Evolutionary conservation across 2,329 filamentous ascomycete genomes (phyloP).

Genomic region (Zalaria sp.): DNA sequence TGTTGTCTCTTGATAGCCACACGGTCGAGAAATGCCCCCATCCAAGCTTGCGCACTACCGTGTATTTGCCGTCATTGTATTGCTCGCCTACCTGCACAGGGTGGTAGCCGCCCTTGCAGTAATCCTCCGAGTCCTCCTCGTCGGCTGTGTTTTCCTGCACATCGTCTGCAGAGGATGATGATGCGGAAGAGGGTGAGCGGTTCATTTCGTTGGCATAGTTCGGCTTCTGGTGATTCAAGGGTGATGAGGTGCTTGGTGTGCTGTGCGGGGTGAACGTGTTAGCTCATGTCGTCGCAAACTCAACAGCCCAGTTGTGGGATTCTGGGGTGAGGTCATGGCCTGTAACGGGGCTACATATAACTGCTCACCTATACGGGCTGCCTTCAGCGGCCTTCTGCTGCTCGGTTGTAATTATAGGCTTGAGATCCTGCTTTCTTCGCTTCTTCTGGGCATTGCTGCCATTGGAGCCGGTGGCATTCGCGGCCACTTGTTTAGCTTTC

Average conservation of each 20-base stretch:
- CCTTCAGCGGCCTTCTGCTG: slow-evolving; percentile 30
- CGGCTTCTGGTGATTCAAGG: slow-evolving; percentile 11
- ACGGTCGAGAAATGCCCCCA: slow-evolving; percentile 99
- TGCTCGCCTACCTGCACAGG: slow-evolving; percentile 88
- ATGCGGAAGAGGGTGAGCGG: slow-evolving; percentile 58
- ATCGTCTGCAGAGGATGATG: slow-evolving; percentile 64
- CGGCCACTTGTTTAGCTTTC: slow-evolving; percentile 51
- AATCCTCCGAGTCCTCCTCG: slow-evolving; percentile 97
- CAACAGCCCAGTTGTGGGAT: too few relatives aligned
- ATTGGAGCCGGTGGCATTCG: slow-evolving; percentile 32
- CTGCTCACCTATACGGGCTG: slow-evolving; percentile 29
- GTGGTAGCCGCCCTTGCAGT: slow-evolving; percentile 98
- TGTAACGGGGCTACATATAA: not conserved
- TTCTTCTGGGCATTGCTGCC: slow-evolving; percentile 47
- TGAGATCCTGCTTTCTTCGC: slow-evolving; percentile 56
- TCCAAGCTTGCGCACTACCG: slow-evolving; percentile 86
- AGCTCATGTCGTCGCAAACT: too few relatives aligned
- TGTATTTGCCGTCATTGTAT: slow-evolving; percentile 96
- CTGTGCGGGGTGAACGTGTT: not conserved
- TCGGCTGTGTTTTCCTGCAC: slow-evolving; percentile 84
- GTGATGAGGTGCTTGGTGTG: slow-evolving; percentile 3
- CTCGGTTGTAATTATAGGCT: slow-evolving; percentile 64
- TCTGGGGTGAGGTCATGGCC: not conserved
- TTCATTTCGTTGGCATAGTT: slow-evolving; percentile 43
- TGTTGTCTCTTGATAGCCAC: slow-evolving; percentile 72